Evolutionary conservation across 768 basidiomycete species (phyloP).

Genomic region (Tulasnella sp.): DNA sequence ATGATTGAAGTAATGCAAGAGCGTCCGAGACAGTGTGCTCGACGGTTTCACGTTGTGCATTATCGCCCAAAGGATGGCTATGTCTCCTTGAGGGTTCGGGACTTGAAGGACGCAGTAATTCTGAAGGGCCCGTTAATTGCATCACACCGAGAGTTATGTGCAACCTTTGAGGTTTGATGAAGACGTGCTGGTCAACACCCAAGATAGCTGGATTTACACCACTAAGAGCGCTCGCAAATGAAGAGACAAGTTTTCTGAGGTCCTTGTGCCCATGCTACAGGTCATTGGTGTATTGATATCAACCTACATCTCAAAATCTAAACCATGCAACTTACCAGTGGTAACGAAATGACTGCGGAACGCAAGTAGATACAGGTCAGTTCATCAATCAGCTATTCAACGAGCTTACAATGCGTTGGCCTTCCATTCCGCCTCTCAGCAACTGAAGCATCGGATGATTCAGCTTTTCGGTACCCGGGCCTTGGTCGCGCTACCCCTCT

Average conservation of each 20-base stretch:
- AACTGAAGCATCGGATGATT: too few species aligned
- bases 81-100: background rate
- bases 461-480: too few species aligned
- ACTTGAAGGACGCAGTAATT: too few species aligned
- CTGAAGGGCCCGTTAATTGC: conserved; percentile 1
- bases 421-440: too few species aligned
- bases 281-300: background rate
- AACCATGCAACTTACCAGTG: conserved; percentile 5
- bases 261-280: conserved; percentile 14
- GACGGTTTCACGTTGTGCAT: background rate
- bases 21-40: conserved; percentile 7
- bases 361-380: background rate
- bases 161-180: background rate
- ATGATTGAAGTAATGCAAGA: conserved; percentile 1
- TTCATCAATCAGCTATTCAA: background rate
- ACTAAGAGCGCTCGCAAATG: conserved; percentile 11
- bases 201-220: conserved; percentile 1
- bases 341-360: conserved; percentile 14
- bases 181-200: conserved; percentile 8
- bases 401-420: conserved; percentile 12
- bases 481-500: too few species aligned
- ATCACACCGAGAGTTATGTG: conserved; percentile 9
- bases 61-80: too few species aligned
- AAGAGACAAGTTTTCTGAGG: conserved; percentile 7
- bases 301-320: background rate